A percentile compares a stretch with the other conserved stretches of the same genome.
These are phyloP conservation scores for Xylaria flabelliformis DNA, from an alignment of 495 filamentous ascomycete genomes.

Conservation along the genomic window DNA sequence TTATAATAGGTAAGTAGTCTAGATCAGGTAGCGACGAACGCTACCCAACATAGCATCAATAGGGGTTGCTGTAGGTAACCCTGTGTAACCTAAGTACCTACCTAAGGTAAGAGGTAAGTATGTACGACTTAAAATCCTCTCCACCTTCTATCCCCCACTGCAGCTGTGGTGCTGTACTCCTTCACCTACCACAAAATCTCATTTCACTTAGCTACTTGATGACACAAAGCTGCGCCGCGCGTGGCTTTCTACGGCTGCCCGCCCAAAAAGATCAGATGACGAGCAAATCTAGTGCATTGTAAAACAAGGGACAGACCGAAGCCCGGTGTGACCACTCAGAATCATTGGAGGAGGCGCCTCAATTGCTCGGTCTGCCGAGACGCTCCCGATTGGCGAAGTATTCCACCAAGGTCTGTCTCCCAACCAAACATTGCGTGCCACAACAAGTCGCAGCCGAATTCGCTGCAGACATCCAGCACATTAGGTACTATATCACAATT, in stretches of 20 bases:
- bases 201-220: background rate
- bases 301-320: constrained; percentile 1
- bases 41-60: background rate
- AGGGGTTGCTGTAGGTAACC: background rate
- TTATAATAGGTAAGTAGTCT: too few species aligned
- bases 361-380: background rate
- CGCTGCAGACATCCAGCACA: background rate
- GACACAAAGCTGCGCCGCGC: background rate
- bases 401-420: background rate
- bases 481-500: background rate
- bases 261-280: constrained; percentile 21
- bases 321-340: background rate
- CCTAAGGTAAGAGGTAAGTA: too few species aligned
- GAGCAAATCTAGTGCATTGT: background rate
- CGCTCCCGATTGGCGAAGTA: constrained; percentile 12
- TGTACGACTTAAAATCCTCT: background rate
- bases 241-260: background rate
- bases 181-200: background rate
- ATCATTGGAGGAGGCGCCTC: constrained; percentile 6
- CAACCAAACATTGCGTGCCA: background rate
- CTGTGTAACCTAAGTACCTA: background rate
- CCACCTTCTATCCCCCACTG: background rate
- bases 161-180: background rate
- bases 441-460: background rate
- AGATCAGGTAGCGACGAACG: background rate